Conservation (phyloP, 768 basidiomycete species). For the Lyophyllum shimeji region DNA sequence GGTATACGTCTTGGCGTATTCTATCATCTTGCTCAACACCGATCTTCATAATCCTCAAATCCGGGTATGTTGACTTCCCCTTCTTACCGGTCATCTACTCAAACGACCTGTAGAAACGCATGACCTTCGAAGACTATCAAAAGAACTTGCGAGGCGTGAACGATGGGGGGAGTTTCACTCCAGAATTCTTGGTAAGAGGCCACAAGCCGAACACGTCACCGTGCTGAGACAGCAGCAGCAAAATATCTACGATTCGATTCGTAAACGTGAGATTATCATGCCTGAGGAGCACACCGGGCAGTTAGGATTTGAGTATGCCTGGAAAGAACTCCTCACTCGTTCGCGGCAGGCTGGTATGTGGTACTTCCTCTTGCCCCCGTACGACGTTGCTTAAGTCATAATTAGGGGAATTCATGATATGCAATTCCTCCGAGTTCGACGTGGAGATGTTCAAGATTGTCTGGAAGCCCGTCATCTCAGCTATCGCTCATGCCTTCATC, state of each 20-base stretch:
- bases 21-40: slow-evolving; percentile 98
- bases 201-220: background rate
- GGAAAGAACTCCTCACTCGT: slow-evolving; percentile 91
- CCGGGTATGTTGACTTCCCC: slow-evolving; percentile 49
- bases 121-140: slow-evolving; percentile 94
- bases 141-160: slow-evolving; percentile 93
- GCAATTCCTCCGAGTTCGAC: slow-evolving; percentile 82
- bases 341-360: slow-evolving; percentile 74
- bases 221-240: slow-evolving; percentile 47
- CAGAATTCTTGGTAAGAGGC: slow-evolving; percentile 74
- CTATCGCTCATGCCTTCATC: slow-evolving; percentile 94
- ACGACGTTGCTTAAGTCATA: background rate
- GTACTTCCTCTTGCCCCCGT: background rate
- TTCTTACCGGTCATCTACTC: slow-evolving; percentile 1
- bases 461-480: slow-evolving; percentile 93
- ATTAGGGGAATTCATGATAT: slow-evolving; percentile 69
- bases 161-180: slow-evolving; percentile 75
- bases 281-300: slow-evolving; percentile 97
- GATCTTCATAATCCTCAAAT: slow-evolving; percentile 96
- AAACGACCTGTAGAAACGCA: slow-evolving; percentile 73
- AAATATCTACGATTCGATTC: slow-evolving; percentile 91
- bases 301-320: slow-evolving; percentile 97
- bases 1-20: slow-evolving; percentile 91
- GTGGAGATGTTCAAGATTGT: slow-evolving; percentile 90
- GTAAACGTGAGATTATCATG: slow-evolving; percentile 93